Percentiles rank a stretch among this genome's conserved stretches.
Evolutionary conservation across 2,329 filamentous ascomycete species (phyloP).

Genomic region (Cryphonectria radicalis): DNA sequence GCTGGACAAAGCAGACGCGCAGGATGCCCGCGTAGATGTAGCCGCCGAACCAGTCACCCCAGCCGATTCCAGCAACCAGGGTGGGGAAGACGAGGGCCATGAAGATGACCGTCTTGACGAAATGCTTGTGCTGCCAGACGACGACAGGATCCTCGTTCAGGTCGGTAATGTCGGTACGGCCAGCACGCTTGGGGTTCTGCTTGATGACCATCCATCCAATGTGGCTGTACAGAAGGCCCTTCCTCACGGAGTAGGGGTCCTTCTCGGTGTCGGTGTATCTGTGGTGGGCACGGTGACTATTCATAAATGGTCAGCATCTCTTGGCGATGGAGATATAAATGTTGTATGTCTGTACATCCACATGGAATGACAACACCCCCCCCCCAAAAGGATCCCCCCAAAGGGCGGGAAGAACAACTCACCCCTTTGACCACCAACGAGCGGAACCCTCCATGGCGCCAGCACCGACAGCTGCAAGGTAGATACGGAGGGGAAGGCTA

Average conservation of each 20-base stretch:
- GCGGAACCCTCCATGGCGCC: slow-evolving; percentile 86
- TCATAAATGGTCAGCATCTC: slow-evolving; percentile 5
- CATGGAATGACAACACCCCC: too few species aligned
- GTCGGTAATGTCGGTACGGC: slow-evolving; percentile 86
- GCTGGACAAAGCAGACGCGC: slow-evolving; percentile 87
- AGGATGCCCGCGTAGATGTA: slow-evolving; percentile 86
- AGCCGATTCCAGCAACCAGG: slow-evolving; percentile 75
- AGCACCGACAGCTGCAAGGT: slow-evolving; percentile 79
- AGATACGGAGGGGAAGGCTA: slow-evolving; percentile 74
- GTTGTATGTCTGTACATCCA: too few species aligned
- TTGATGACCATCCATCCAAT: slow-evolving; percentile 93
- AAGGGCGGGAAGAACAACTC: not conserved
- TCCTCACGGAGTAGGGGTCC: slow-evolving; percentile 89
- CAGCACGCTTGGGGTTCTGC: slow-evolving; percentile 88
- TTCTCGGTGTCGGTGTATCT: slow-evolving; percentile 92
- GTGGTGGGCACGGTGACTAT: slow-evolving; percentile 78
- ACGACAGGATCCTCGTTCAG: slow-evolving; percentile 85
- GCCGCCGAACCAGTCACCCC: slow-evolving; percentile 81
- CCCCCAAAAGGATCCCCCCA: too few species aligned
- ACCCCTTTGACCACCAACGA: slow-evolving; percentile 83
- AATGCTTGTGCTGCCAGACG: slow-evolving; percentile 86
- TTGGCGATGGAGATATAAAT: too few species aligned
- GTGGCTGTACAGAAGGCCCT: slow-evolving; percentile 83
- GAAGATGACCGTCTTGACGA: slow-evolving; percentile 76
- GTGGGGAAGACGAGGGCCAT: slow-evolving; percentile 80